A percentile compares a stretch with the other conserved stretches of the same genome.
Evolutionary conservation across 2,329 filamentous ascomycete species (phyloP).

Genomic region (Berkeleyomyces basicola): DNA sequence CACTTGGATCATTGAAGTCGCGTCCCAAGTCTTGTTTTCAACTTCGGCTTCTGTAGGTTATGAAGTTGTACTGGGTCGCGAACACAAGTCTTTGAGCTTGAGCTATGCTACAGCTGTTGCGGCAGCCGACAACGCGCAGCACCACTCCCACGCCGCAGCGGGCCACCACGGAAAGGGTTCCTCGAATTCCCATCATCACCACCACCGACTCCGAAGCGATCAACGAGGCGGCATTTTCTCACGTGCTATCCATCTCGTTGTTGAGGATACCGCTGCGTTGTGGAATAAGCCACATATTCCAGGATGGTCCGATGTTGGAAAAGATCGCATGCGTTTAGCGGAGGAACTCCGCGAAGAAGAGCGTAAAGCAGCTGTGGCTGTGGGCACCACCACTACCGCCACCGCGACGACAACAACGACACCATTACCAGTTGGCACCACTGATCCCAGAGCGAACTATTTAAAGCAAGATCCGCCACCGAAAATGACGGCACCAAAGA

Average conservation of each 20-base stretch:
- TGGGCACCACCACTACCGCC: background rate
- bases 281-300: conserved; percentile 89
- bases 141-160: background rate
- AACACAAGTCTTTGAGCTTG: conserved; percentile 64
- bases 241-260: conserved; percentile 55
- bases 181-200: conserved; percentile 28
- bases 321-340: conserved; percentile 16
- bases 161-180: conserved; percentile 2
- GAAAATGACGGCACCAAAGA: conserved; percentile 16
- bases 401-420: background rate
- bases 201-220: conserved; percentile 23
- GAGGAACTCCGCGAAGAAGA: conserved; percentile 13
- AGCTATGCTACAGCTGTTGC: conserved; percentile 29
- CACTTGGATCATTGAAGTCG: conserved; percentile 80
- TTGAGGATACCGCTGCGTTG: conserved; percentile 75
- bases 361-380: conserved; percentile 3
- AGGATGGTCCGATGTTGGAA: conserved; percentile 34
- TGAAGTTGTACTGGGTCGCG: conserved; percentile 71
- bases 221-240: conserved; percentile 59
- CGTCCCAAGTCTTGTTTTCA: conserved; percentile 90
- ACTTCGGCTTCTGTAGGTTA: conserved; percentile 73
- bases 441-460: conserved; percentile 17
- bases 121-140: conserved; percentile 22
- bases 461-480: background rate
- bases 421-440: background rate